Evolutionary conservation across 257 asterid genomes (phyloP), one percentile per base, ranked within the genome.

Genomic region (Solanum verrucosum): DNA sequence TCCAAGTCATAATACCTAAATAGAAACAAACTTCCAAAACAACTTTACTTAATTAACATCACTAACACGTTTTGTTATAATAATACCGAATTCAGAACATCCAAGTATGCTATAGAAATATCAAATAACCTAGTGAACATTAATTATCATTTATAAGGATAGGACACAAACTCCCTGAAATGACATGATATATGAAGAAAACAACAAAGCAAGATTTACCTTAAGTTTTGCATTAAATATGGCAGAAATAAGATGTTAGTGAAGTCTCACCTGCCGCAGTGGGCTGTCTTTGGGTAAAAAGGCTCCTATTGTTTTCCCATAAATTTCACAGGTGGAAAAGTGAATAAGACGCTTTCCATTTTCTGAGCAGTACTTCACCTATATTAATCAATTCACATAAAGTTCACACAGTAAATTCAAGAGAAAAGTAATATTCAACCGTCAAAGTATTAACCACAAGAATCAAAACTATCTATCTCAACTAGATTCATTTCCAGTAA

Each of bases 321-420:
- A 96, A 87, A 96, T 91, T 88, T 96, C 99, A 92, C 99, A 96
- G 44, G 99, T 96, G 42, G 99, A 96, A 86, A 96, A 96, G 91
- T 96, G 99, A 88, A 96, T 96, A 88, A 96, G 97, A 44, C 98
- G 96, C 93, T 96, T 96, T 85, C 92, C 86, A 88, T 96, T 96
- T 84, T 94, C 99, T 0, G 99, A 96, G 87, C 99, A 94, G 94
- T 96, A 95, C 90, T 96, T 96, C 38, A 96, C 97, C 98, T 96
- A 87, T 87, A 90, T 8, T 71, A 89, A 90, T 46, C 89, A 78
- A 88, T 46, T 25, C 77, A 44, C 68, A 71, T 35, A n/a, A 68
- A 56, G 12, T 86, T 35, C 38, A 68, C 34, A 52, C 18, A 21
- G 46, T 86, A 68, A 27, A 31, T 84, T 71, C 42, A 84, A 63